Conservation (phyloP, 371 early-diverging fungal species). For the Mucor piriformis region DNA sequence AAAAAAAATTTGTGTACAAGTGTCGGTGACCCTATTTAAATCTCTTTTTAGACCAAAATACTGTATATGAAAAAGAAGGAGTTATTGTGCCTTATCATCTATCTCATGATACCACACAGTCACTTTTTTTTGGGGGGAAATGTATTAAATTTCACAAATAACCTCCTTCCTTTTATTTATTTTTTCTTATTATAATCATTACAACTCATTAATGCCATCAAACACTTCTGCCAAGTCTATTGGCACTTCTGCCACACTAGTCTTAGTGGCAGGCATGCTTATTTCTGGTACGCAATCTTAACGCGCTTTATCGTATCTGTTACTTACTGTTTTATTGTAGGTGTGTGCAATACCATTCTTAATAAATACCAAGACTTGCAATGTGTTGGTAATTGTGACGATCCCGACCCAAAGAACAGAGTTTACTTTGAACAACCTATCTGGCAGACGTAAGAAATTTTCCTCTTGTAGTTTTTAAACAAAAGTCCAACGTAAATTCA, state of each 20-base stretch:
- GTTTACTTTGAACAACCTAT: slow-evolving; percentile 94
- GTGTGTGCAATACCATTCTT: slow-evolving; percentile 80
- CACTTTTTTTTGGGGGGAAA: too few species aligned
- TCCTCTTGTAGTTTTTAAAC: background rate
- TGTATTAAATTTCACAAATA: too few species aligned
- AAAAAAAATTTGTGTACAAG: too few species aligned
- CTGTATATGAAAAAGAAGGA: too few species aligned
- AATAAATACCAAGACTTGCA: slow-evolving; percentile 86
- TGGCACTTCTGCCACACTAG: slow-evolving; percentile 10
- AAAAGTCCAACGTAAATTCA: background rate
- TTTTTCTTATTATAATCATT: too few species aligned
- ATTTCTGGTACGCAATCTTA: slow-evolving; percentile 61
- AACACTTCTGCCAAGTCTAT: background rate
- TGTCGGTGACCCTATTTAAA: too few species aligned
- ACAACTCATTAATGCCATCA: background rate
- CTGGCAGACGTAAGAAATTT: slow-evolving; percentile 79
- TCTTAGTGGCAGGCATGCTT: slow-evolving; percentile 77
- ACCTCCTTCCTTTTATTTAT: too few species aligned
- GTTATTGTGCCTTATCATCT: too few species aligned
- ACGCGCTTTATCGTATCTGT: background rate
- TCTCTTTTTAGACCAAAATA: too few species aligned
- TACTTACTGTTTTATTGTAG: slow-evolving; percentile 15
- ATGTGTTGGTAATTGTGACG: slow-evolving; percentile 88
- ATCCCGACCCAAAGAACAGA: slow-evolving; percentile 71
- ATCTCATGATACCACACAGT: too few species aligned